These are phyloP conservation scores for Candida pseudoviswanathii DNA, from an alignment of 1,139 yeast genomes.

Conservation along the genomic window DNA sequence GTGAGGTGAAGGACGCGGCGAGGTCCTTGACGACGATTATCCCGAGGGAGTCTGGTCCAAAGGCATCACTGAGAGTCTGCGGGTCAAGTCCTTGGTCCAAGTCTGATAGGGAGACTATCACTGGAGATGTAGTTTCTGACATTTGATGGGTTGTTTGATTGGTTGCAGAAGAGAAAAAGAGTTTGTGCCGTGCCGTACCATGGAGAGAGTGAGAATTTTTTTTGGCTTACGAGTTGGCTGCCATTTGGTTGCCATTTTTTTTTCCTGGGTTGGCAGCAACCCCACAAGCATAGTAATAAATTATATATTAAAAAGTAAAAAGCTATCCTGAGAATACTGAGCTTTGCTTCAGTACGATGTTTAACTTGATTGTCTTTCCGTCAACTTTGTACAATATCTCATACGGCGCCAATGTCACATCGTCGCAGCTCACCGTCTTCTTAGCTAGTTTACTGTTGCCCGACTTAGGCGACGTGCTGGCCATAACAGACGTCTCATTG, in stretches of 20 bases:
- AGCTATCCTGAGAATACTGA: constrained; percentile 1
- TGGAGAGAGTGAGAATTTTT: not conserved
- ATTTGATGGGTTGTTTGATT: not conserved
- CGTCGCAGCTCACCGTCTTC: constrained; percentile 9
- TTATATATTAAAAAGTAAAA: not conserved
- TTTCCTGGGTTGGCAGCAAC: not conserved
- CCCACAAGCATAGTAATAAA: not conserved
- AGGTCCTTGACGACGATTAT: constrained; percentile 49
- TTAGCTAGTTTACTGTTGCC: constrained; percentile 1
- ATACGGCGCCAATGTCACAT: constrained; percentile 10
- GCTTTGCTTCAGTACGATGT: constrained; percentile 14
- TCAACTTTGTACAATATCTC: constrained; percentile 15
- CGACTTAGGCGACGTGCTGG: not conserved
- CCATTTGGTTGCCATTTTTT: not conserved
- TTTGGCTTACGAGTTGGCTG: not conserved
- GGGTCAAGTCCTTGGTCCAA: constrained; percentile 36
- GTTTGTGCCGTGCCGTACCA: not conserved
- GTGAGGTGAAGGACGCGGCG: constrained; percentile 37
- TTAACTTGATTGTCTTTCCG: constrained; percentile 12
- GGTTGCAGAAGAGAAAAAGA: not conserved
- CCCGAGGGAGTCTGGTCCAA: constrained; percentile 62
- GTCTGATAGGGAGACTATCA: constrained; percentile 36
- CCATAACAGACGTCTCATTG: not conserved
- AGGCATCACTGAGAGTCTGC: constrained; percentile 42
- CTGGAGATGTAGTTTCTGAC: constrained; percentile 19